These are phyloP conservation scores for Salvia sclarea DNA, from an alignment of 305 asterid species.

Conservation along the genomic window DNA sequence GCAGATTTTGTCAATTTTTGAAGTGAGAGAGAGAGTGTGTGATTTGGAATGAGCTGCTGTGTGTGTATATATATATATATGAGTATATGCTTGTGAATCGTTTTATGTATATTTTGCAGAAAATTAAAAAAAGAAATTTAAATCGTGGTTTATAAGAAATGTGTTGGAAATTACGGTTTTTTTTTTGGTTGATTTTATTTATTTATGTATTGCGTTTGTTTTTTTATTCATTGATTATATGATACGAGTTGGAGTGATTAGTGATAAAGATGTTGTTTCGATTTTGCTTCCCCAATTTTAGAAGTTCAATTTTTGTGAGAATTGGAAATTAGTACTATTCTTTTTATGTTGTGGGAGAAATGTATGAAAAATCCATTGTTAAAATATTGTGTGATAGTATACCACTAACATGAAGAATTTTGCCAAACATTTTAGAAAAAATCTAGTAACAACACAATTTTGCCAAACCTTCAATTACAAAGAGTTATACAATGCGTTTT, in stretches of 20 bases:
- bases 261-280: neutral
- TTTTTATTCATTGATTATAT: neutral
- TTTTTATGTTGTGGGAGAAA: too few species aligned
- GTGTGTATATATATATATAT: constrained; percentile 1
- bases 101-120: neutral
- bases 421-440: too few species aligned
- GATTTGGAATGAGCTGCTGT: neutral
- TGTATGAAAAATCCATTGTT: too few species aligned
- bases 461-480: too few species aligned
- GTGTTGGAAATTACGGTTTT: neutral
- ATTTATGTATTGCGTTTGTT: neutral
- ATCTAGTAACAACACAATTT: too few species aligned
- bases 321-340: too few species aligned
- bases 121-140: too few species aligned
- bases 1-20: neutral
- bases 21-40: neutral
- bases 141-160: neutral
- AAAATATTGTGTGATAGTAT: neutral
- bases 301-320: neutral
- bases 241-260: neutral
- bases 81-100: constrained; percentile 6
- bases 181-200: neutral
- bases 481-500: too few species aligned
- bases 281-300: neutral
- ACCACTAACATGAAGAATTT: neutral